phyloP scores from a whole-genome alignment of 768 basidiomycete genomes.

The Boletus rex-veris region DNA sequence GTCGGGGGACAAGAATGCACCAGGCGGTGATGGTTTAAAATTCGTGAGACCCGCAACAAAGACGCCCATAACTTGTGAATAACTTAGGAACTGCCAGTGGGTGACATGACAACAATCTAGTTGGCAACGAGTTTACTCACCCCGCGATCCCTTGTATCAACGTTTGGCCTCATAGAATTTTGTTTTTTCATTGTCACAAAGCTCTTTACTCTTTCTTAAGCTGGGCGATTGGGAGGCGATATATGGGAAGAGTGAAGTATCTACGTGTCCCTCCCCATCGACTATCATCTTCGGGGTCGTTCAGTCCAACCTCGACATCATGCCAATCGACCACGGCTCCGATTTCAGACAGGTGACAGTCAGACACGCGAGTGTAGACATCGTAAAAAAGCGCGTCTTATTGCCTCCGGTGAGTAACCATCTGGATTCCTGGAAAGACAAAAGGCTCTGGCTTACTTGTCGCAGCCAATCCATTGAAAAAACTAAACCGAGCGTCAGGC shows the following conservation, averaged over 20 bases:
- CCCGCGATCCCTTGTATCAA: no score
- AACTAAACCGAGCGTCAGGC: constrained; percentile 79
- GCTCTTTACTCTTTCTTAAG: constrained; percentile 21
- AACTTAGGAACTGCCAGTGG: not conserved
- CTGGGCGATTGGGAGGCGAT: constrained; percentile 58
- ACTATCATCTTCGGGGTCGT: constrained; percentile 40
- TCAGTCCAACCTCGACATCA: constrained; percentile 67
- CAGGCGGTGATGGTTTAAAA: not conserved
- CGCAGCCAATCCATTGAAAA: constrained; percentile 96
- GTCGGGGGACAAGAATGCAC: not conserved
- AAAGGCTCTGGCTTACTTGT: constrained; percentile 58
- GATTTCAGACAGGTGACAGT: constrained; percentile 78
- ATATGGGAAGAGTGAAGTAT: constrained; percentile 76
- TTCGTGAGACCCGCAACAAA: not conserved
- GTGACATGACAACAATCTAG: constrained; percentile 19
- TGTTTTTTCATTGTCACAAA: not conserved
- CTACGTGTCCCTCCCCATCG: constrained; percentile 75
- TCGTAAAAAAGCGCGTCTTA: constrained; percentile 89
- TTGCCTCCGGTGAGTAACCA: not conserved
- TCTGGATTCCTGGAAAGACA: not conserved
- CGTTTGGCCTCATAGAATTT: no score
- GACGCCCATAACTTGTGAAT: not conserved
- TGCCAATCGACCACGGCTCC: constrained; percentile 81
- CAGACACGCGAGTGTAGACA: constrained; percentile 81
- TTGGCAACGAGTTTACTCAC: constrained; percentile 5